phyloP scores from a whole-genome alignment of 2,329 filamentous ascomycete species.

The Colletotrichum sansevieriae region DNA sequence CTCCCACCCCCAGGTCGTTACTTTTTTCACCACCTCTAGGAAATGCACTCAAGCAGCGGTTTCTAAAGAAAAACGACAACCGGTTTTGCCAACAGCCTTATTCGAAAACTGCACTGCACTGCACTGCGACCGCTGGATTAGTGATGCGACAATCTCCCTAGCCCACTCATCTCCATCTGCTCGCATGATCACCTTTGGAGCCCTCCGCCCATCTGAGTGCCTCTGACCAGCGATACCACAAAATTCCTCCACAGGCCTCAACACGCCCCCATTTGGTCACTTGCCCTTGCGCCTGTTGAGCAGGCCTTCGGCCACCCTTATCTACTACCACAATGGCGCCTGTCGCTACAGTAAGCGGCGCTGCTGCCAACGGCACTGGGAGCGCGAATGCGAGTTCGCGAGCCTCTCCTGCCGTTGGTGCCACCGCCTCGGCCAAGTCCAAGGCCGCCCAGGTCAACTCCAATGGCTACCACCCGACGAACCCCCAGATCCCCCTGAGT shows the following conservation, averaged over 20 bases:
- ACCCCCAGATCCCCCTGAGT: slow-evolving; percentile 66
- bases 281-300: slow-evolving; percentile 26
- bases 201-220: slow-evolving; percentile 13
- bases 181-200: slow-evolving; percentile 31
- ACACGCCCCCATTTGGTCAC: background rate
- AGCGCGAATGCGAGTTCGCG: slow-evolving; percentile 65
- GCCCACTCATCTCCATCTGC: slow-evolving; percentile 11
- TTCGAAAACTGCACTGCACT: background rate
- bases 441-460: slow-evolving; percentile 64
- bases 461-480: slow-evolving; percentile 66
- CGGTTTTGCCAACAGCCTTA: slow-evolving; percentile 4
- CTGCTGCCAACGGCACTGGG: slow-evolving; percentile 51
- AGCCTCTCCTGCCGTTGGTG: slow-evolving; percentile 63
- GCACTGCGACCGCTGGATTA: background rate
- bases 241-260: slow-evolving; percentile 5
- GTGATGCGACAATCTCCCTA: slow-evolving; percentile 36
- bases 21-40: slow-evolving; percentile 19
- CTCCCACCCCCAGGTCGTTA: slow-evolving; percentile 5
- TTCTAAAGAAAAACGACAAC: background rate
- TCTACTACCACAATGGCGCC: slow-evolving; percentile 53
- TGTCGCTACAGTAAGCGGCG: slow-evolving; percentile 54
- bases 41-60: slow-evolving; percentile 14
- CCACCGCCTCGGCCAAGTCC: slow-evolving; percentile 58
- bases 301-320: slow-evolving; percentile 1
- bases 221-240: slow-evolving; percentile 28